phyloP scores from a whole-genome alignment of 140 eudicot species.

The Oenanthe javanica region DNA sequence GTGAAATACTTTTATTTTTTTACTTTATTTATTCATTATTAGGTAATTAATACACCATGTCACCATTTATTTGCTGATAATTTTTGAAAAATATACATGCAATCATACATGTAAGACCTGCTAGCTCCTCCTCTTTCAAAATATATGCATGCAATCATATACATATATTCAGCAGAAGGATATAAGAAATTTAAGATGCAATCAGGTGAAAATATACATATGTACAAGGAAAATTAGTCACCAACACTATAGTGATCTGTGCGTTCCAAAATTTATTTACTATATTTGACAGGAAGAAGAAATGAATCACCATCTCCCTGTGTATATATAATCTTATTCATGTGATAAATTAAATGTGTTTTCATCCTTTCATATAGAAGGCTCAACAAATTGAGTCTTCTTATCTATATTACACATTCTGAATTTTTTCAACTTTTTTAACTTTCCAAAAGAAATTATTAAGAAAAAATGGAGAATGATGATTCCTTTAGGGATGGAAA shows the following conservation, averaged over 20 bases:
- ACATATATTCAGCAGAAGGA: too few relatives aligned
- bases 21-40: neutral
- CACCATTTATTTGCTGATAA: neutral
- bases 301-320: neutral
- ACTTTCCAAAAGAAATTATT: neutral
- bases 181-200: too few relatives aligned
- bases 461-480: neutral
- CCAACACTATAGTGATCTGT: neutral
- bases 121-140: too few relatives aligned
- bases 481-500: neutral
- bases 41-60: neutral
- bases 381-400: conserved; percentile 8
- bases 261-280: neutral
- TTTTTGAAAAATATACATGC: neutral
- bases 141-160: too few relatives aligned
- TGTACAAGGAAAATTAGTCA: neutral
- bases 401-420: neutral
- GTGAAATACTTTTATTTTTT: too few relatives aligned
- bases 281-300: neutral
- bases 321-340: neutral
- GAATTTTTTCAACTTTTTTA: neutral
- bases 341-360: neutral
- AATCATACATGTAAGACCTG: too few relatives aligned
- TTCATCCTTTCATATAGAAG: conserved; percentile 1
- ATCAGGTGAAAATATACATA: too few relatives aligned